Conservation (phyloP, 495 filamentous ascomycete genomes). For the Penicillium bovifimosum region DNA sequence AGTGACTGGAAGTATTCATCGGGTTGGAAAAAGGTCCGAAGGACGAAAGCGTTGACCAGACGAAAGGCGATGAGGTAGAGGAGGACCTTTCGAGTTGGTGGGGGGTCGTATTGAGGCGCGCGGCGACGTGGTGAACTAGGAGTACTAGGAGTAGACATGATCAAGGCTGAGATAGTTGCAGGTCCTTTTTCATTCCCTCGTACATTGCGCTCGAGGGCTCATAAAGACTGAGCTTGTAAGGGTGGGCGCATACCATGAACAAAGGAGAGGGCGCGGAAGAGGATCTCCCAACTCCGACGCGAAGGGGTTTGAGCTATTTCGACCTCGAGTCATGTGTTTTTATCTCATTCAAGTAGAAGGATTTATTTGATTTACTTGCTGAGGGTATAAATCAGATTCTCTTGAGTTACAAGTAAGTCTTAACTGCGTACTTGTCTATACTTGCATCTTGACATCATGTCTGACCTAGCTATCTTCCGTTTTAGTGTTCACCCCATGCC, state of each 20-base stretch:
- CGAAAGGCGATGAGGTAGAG: conserved; percentile 69
- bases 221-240: background rate
- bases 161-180: background rate
- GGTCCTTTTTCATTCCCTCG: background rate
- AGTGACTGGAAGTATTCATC: conserved; percentile 97
- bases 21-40: conserved; percentile 98
- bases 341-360: no score
- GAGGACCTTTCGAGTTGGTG: conserved; percentile 37
- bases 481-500: no score
- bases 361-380: no score
- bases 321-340: background rate
- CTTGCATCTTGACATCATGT: no score
- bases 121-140: conserved; percentile 14
- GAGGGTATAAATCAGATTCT: no score
- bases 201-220: background rate
- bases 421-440: no score
- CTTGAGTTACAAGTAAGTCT: no score
- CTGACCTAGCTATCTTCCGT: no score
- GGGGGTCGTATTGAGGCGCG: conserved; percentile 18
- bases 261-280: background rate
- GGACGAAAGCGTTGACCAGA: conserved; percentile 73
- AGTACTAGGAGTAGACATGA: conserved; percentile 11
- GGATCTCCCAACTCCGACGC: background rate
- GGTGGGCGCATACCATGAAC: background rate
- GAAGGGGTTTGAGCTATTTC: background rate